Percentiles rank a stretch among this genome's conserved stretches.
Conservation (phyloP, 768 basidiomycete genomes). For the Plicaturopsis crispa region DNA sequence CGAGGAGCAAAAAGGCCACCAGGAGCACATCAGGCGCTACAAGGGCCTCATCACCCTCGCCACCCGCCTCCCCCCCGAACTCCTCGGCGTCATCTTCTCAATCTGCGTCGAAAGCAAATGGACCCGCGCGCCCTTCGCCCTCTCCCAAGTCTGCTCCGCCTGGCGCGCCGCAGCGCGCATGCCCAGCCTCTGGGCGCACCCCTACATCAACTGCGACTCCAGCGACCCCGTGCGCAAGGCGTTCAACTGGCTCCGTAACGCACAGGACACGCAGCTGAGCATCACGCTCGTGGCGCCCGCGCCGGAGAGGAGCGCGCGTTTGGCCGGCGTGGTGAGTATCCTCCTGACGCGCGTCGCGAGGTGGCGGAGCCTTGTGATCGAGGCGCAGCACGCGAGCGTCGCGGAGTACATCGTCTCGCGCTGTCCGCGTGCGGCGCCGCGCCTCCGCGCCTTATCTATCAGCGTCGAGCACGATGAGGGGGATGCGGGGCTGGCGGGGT, state of each 20-base stretch:
- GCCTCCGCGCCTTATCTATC: constrained; percentile 26
- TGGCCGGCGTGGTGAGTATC: constrained; percentile 29
- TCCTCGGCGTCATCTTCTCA: constrained; percentile 48
- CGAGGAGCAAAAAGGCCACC: constrained; percentile 33
- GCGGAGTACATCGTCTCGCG: constrained; percentile 30
- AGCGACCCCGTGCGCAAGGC: constrained; percentile 33
- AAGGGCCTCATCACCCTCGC: constrained; percentile 47
- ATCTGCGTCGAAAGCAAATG: constrained; percentile 41
- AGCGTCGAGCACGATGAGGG: constrained; percentile 21
- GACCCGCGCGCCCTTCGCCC: constrained; percentile 45
- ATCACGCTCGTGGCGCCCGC: too few relatives aligned
- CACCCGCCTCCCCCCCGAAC: constrained; percentile 45
- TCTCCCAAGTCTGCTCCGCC: constrained; percentile 50
- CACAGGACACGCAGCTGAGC: constrained; percentile 32
- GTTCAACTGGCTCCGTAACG: constrained; percentile 43
- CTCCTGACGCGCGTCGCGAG: constrained; percentile 30
- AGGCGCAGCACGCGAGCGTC: constrained; percentile 26
- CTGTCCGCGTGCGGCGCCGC: constrained; percentile 27
- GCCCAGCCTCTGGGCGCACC: constrained; percentile 51
- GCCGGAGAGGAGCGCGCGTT: too few relatives aligned
- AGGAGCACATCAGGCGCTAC: constrained; percentile 32
- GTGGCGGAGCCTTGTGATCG: constrained; percentile 38
- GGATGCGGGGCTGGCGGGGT: constrained; percentile 15
- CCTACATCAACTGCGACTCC: constrained; percentile 43
- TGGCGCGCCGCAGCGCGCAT: constrained; percentile 48